Base-by-base conservation (phyloP, 2,329 filamentous ascomycete species). In the Penicillium sp. region DNA sequence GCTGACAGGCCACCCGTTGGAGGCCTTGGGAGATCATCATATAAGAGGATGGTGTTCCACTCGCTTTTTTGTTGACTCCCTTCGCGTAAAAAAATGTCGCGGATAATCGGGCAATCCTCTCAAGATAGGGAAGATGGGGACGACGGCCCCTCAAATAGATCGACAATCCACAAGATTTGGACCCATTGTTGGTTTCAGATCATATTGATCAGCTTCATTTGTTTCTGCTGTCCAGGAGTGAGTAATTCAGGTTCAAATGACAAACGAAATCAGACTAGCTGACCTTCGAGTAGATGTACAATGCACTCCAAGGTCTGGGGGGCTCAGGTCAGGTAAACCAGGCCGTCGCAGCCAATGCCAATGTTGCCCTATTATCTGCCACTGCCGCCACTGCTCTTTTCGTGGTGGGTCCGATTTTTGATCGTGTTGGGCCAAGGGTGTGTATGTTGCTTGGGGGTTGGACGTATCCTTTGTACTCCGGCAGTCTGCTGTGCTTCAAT, bases 141-240 rank as follows among this genome's bases (percentile, higher is more conserved):
- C 2, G 49, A 51, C 11, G 42, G 50, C 34, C 13, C 34, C 13
- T 36, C 34, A 31, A 22, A 13, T 14, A 51, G 48, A 3, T 67
- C 65, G 13, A 48, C 48, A 11, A 13, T 60, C 11, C 55, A 61
- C 45, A 59, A 56, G 10, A 48, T 77, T 47, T 78, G 77, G 59
- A 67, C 72, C 6, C 67, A 79, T 56, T 73, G 75, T 13, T 81
- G 77, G 78, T 75, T 75, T 40, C 78, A 81, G 61, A 78, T 80
- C 45, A 24, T 77, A 2, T 67, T 80, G 46, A 79, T 80, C 53
- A 77, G 75, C 62, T 69, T 80, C 46, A 79, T 81, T 48, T 80
- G 76, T 58, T 79, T 80, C 60, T 80, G 77, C 50, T 72, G 76
- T 32, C 77, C 77, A 47, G 77, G 72, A 3, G 49, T 63, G 29